A percentile compares a stretch with the other conserved stretches of the same genome.
These are phyloP conservation scores for Umbilicus rupestris DNA, from an alignment of 164 flowering plant genomes.

Conservation along the genomic window DNA sequence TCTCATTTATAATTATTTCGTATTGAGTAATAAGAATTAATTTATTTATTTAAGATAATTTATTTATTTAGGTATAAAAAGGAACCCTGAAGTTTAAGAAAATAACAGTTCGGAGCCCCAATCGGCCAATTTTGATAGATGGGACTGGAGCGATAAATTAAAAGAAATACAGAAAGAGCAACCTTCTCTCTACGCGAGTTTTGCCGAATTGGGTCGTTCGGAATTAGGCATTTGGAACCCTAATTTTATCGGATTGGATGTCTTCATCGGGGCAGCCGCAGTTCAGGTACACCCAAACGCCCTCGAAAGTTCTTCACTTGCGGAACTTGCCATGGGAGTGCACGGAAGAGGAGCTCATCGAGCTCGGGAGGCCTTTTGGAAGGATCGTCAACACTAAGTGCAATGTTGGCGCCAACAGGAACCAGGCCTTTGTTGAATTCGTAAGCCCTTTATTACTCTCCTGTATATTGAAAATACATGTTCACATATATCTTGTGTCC, in stretches of 20 bases:
- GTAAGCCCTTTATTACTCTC: slow-evolving; percentile 30
- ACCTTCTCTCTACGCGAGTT: background rate
- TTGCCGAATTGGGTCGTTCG: background rate
- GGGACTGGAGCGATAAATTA: background rate
- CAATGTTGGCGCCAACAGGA: slow-evolving; percentile 89
- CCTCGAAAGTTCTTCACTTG: slow-evolving; percentile 92
- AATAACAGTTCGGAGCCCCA: too few species aligned
- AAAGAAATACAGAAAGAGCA: background rate
- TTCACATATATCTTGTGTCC: too few species aligned
- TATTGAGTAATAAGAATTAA: too few species aligned
- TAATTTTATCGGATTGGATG: slow-evolving; percentile 20
- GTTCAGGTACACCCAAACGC: slow-evolving; percentile 89
- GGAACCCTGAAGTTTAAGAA: too few species aligned
- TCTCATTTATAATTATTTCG: too few species aligned
- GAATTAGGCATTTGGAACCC: background rate
- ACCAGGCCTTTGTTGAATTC: slow-evolving; percentile 92
- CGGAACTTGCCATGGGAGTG: slow-evolving; percentile 98
- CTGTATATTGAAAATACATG: too few species aligned
- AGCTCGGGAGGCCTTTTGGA: slow-evolving; percentile 89
- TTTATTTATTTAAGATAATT: too few species aligned
- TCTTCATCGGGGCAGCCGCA: slow-evolving; percentile 88
- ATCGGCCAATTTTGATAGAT: background rate
- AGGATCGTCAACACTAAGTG: slow-evolving; percentile 88
- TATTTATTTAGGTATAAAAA: too few species aligned
- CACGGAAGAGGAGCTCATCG: slow-evolving; percentile 83